Evolutionary conservation across 192 early-diverging fungal species (phyloP), one percentile per base, ranked within the genome.

Genomic region (Jimgerdemannia flammicorona): DNA sequence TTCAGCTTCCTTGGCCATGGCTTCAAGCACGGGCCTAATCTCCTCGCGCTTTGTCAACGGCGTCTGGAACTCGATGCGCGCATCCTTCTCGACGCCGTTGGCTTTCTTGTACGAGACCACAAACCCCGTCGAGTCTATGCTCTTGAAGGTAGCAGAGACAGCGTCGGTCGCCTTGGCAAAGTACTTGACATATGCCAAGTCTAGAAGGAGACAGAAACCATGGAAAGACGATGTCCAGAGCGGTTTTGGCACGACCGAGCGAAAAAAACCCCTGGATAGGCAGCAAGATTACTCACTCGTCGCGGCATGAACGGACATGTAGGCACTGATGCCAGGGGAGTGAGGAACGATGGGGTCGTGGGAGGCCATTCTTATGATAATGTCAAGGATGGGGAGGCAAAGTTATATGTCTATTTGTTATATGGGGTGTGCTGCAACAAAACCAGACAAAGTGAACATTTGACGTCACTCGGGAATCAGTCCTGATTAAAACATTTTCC

Each of bases 1-100:
- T 59, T 85, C 84, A 2, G 84, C 84, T 73, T 85, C 84, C 75
- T 83, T 81, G 8, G 84, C 81, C 84, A 85, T 85, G 59, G 65
- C 72, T 73, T 80, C 74, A 69, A 85, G 69, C 8, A 83, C 82
- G 11, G 77, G 72, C 10, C 84, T 73, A 44, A 85, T 83, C 68
- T 85, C 75, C 59, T 85, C 81, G 67, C 80, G 71, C 54, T 73
- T 72, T 40, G 63, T 76, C 39, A 85, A 72, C 64, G 68, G 75
- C 44, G 42, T 42, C 66, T 80, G 68, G 69, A 82, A 85, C 9
- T 70, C 54, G 67, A 83, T 80, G 20, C 69, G 59, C 29, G 78
- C 74, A 49, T 75, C 71, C 20, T 73, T 39, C 49, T 73, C 71
- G 17, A 19, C 64, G 44, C 73, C 81, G 44, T 85, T 29, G 11